phyloP scores from a whole-genome alignment of 495 filamentous ascomycete genomes.

The Collariella sp. region DNA sequence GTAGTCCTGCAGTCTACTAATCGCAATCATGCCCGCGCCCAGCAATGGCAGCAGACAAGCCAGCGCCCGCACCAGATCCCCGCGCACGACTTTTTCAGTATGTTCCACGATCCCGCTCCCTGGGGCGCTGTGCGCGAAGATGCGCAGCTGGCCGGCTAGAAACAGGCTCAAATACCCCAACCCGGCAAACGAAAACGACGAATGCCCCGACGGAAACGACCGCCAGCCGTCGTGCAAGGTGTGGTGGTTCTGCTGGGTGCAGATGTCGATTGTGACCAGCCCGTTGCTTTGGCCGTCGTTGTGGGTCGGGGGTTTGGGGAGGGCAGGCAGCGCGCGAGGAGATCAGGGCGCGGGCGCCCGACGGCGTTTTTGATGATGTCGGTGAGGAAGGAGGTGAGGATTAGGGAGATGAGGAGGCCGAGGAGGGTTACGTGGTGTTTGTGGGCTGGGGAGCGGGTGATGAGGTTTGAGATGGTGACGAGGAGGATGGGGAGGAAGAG shows the following conservation, averaged over 20 bases:
- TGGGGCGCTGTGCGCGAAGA: slow-evolving; percentile 52
- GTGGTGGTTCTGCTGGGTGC: slow-evolving; percentile 69
- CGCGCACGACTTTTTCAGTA: slow-evolving; percentile 24
- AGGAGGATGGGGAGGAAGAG: slow-evolving; percentile 58
- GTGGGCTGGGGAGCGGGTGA: slow-evolving; percentile 54
- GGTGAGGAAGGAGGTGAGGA: slow-evolving; percentile 75
- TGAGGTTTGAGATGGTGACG: slow-evolving; percentile 55
- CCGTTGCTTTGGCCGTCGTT: slow-evolving; percentile 53
- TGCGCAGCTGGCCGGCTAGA: slow-evolving; percentile 66
- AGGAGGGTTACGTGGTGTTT: slow-evolving; percentile 82
- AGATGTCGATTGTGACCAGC: slow-evolving; percentile 68
- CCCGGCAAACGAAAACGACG: slow-evolving; percentile 75
- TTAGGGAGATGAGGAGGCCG: slow-evolving; percentile 64
- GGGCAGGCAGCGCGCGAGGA: slow-evolving; percentile 86
- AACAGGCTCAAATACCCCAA: slow-evolving; percentile 78
- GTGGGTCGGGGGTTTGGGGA: too few relatives aligned
- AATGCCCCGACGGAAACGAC: slow-evolving; percentile 85
- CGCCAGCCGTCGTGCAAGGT: slow-evolving; percentile 87
- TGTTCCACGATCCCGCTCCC: neutral
- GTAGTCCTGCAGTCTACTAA: slow-evolving; percentile 89
- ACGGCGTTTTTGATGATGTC: slow-evolving; percentile 89
- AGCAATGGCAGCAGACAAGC: slow-evolving; percentile 62
- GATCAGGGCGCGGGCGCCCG: slow-evolving; percentile 81
- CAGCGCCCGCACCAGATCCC: slow-evolving; percentile 58
- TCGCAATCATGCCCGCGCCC: slow-evolving; percentile 77